Evolutionary conservation across 805 yeast species (phyloP).

Genomic region (Saccharomycopsis amapae): DNA sequence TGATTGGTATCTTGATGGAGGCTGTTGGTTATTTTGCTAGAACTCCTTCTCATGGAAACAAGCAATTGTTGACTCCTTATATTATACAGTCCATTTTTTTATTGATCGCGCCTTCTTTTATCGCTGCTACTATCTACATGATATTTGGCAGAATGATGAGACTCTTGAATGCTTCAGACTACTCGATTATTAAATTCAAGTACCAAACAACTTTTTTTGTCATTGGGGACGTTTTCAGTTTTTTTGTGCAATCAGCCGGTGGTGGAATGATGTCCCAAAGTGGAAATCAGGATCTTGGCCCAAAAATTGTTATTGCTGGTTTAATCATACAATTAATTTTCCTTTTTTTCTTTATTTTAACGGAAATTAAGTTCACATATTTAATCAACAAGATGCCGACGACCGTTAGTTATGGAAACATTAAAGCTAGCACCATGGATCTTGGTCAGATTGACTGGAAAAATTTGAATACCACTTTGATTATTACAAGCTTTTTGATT

Average conservation of each 20-base stretch:
- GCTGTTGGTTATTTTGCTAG: slow-evolving; percentile 27
- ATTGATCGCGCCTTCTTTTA: slow-evolving; percentile 29
- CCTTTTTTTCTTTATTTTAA: slow-evolving; percentile 27
- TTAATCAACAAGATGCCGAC: not conserved
- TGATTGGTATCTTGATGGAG: slow-evolving; percentile 27
- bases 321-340: slow-evolving; percentile 28
- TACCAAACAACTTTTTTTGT: slow-evolving; percentile 28
- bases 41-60: slow-evolving; percentile 21
- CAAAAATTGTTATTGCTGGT: slow-evolving; percentile 27
- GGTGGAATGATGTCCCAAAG: slow-evolving; percentile 27
- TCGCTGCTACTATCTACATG: slow-evolving; percentile 31
- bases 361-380: slow-evolving; percentile 11
- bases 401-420: not conserved
- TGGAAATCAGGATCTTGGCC: slow-evolving; percentile 21
- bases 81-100: slow-evolving; percentile 26
- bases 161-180: slow-evolving; percentile 22
- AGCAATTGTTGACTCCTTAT: slow-evolving; percentile 22
- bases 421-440: not conserved
- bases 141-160: slow-evolving; percentile 26
- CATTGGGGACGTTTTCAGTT: slow-evolving; percentile 28
- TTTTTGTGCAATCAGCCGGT: slow-evolving; percentile 29
- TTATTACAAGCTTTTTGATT: slow-evolving; percentile 21
- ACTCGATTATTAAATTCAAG: slow-evolving; percentile 24
- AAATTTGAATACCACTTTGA: not conserved
- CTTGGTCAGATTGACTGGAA: not conserved